These are phyloP conservation scores for Seiridium cupressi DNA, from an alignment of 2,329 filamentous ascomycete genomes.

Conservation along the genomic window DNA sequence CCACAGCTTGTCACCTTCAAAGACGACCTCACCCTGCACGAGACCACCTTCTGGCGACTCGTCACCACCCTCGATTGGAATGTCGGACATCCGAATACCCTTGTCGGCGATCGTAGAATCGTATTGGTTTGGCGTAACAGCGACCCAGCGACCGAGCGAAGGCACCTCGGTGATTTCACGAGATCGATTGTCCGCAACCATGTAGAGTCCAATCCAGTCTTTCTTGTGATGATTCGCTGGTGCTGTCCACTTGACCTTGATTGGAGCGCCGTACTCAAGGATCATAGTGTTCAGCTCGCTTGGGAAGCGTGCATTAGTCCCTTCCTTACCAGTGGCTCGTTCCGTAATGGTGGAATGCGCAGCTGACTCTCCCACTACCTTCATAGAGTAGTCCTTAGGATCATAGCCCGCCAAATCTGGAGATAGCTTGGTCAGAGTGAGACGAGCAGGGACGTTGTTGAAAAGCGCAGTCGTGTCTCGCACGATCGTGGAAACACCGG, in stretches of 20 bases:
- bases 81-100: slow-evolving; percentile 71
- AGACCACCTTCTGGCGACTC: slow-evolving; percentile 53
- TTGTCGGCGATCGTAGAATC: slow-evolving; percentile 73
- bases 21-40: slow-evolving; percentile 78
- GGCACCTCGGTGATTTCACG: slow-evolving; percentile 81
- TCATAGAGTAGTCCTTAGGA: slow-evolving; percentile 75
- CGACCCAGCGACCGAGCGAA: slow-evolving; percentile 86
- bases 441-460: slow-evolving; percentile 82
- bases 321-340: slow-evolving; percentile 70
- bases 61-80: slow-evolving; percentile 50
- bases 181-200: slow-evolving; percentile 89
- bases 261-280: slow-evolving; percentile 86
- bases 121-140: slow-evolving; percentile 73
- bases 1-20: slow-evolving; percentile 91
- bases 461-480: slow-evolving; percentile 86
- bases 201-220: slow-evolving; percentile 96
- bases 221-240: slow-evolving; percentile 83
- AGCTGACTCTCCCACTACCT: slow-evolving; percentile 66
- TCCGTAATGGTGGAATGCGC: slow-evolving; percentile 51
- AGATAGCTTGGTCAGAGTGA: slow-evolving; percentile 77
- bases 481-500: slow-evolving; percentile 82
- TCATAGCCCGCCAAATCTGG: slow-evolving; percentile 79
- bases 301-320: slow-evolving; percentile 65
- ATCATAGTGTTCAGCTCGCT: slow-evolving; percentile 72
- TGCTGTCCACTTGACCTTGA: slow-evolving; percentile 87